Conservation (phyloP, 495 filamentous ascomycete genomes). For the Xylaria flabelliformis region DNA sequence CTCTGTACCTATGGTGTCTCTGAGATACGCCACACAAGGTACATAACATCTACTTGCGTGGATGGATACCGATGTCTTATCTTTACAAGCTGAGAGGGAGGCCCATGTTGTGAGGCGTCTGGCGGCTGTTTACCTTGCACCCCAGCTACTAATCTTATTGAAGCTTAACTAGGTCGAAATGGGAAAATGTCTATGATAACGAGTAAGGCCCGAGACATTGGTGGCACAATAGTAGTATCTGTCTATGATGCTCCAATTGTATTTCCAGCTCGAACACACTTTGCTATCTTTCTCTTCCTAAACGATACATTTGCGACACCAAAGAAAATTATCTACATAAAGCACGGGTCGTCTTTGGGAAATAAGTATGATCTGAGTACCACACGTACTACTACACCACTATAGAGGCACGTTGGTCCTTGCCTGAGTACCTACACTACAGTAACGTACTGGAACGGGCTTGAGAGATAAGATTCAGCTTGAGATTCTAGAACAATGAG, state of each 20-base stretch:
- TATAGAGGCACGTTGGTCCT: neutral
- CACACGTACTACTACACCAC: neutral
- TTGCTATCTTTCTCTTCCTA: neutral
- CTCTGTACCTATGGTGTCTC: neutral
- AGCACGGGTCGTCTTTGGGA: neutral
- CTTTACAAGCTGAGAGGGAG: conserved; percentile 1
- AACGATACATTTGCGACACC: neutral
- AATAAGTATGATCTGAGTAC: neutral
- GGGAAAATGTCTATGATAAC: conserved; percentile 18
- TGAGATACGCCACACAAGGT: neutral
- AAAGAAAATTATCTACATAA: neutral
- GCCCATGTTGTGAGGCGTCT: conserved; percentile 1
- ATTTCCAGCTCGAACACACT: neutral
- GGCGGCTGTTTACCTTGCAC: neutral
- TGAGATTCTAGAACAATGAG: conserved; percentile 17
- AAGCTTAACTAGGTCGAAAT: neutral
- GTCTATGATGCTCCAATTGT: neutral
- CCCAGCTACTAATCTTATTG: neutral
- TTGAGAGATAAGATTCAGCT: conserved; percentile 7
- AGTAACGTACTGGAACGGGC: neutral
- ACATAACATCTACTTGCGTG: conserved; percentile 1
- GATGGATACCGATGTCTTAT: conserved; percentile 6
- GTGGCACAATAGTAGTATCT: neutral
- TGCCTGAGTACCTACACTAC: neutral
- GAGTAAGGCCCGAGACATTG: neutral